Conservation (phyloP, 1,284 basidiomycete genomes). For the Gymnopus androsaceus region DNA sequence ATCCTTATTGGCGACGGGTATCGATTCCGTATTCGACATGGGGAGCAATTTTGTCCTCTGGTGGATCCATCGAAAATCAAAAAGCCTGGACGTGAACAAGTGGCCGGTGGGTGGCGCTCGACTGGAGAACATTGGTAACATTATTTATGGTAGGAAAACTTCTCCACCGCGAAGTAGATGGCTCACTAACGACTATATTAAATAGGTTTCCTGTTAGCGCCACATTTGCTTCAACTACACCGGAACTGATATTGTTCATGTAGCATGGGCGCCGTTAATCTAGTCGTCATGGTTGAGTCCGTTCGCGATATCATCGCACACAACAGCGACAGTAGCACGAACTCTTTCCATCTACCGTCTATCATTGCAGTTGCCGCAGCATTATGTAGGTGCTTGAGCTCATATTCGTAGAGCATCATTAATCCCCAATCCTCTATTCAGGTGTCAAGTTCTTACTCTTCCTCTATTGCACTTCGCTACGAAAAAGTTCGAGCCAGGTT, state of each 20-base stretch:
- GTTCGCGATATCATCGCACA: constrained; percentile 68
- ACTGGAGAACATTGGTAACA: constrained; percentile 89
- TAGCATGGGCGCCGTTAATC: constrained; percentile 84
- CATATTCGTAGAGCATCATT: too few species aligned
- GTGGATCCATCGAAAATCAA: constrained; percentile 78
- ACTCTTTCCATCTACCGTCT: constrained; percentile 79
- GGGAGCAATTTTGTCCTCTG: constrained; percentile 88
- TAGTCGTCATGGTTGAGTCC: constrained; percentile 86
- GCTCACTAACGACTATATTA: too few species aligned
- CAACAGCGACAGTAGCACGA: constrained; percentile 48
- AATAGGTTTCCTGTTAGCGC: constrained; percentile 68
- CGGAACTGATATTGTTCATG: constrained; percentile 4
- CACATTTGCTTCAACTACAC: constrained; percentile 2
- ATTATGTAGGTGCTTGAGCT: constrained; percentile 60
- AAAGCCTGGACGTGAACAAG: constrained; percentile 75
- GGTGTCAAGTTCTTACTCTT: constrained; percentile 87
- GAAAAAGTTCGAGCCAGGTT: constrained; percentile 85
- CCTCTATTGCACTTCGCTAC: constrained; percentile 82
- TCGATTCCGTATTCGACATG: constrained; percentile 91
- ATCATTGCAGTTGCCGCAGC: constrained; percentile 83
- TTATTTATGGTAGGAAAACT: too few species aligned
- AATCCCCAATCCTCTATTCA: too few species aligned
- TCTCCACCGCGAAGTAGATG: too few species aligned
- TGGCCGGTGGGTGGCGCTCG: constrained; percentile 92
- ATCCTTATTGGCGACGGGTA: constrained; percentile 85